Conservation (phyloP, 495 filamentous ascomycete species). For the Penicillium lividum region DNA sequence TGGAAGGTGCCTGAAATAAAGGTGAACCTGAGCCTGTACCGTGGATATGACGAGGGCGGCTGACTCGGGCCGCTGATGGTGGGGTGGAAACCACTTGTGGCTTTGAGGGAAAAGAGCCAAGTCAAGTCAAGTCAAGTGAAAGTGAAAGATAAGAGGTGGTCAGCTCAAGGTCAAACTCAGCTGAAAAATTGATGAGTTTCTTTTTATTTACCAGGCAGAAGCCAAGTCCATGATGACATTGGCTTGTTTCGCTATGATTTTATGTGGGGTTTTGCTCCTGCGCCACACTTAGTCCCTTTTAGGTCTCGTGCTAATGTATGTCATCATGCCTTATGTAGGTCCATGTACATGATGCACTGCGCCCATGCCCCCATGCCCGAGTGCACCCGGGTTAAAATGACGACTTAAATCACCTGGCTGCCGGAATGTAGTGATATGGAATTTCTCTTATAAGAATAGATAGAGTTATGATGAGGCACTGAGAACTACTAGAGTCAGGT, state of each 20-base stretch:
- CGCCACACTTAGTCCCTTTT: conserved; percentile 1
- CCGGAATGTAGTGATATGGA: too few relatives aligned
- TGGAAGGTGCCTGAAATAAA: conserved; percentile 6
- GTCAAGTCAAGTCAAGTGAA: background rate
- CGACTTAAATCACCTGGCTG: background rate
- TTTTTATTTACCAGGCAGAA: conserved; percentile 5
- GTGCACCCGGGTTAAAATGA: background rate
- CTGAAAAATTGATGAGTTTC: background rate
- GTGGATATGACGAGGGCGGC: conserved; percentile 35
- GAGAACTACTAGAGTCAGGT: too few relatives aligned
- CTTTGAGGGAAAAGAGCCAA: background rate
- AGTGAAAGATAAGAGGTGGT: background rate
- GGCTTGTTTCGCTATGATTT: background rate
- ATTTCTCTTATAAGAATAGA: too few relatives aligned
- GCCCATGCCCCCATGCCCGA: background rate
- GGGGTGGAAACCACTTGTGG: conserved; percentile 20
- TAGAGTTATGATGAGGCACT: too few relatives aligned
- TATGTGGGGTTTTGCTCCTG: background rate
- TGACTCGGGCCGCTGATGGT: conserved; percentile 30
- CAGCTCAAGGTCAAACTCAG: background rate
- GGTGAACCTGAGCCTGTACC: conserved; percentile 17
- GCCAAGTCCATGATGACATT: conserved; percentile 5
- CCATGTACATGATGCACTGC: conserved; percentile 2
- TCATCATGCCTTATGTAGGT: conserved; percentile 18
- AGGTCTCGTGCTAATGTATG: conserved; percentile 5